Evolutionary conservation across 208 protist species (phyloP).

Genomic region (Willaertia magna): DNA sequence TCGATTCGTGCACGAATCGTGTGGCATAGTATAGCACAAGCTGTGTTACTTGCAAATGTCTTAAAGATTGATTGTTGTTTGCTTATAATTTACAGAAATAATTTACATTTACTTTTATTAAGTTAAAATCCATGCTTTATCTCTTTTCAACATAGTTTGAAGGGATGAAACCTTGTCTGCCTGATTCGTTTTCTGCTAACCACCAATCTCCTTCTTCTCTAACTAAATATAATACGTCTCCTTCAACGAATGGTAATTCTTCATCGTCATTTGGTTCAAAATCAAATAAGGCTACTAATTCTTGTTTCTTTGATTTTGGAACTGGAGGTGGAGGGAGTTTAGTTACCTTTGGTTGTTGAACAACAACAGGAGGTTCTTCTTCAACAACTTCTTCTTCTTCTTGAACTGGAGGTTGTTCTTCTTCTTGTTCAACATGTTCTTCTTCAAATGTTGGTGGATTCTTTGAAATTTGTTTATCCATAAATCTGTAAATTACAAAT

Average conservation of each 20-base stretch:
- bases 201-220: neutral
- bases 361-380: neutral
- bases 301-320: neutral
- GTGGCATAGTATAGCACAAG: too few species aligned
- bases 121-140: too few species aligned
- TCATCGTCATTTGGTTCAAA: neutral
- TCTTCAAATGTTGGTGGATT: too few species aligned
- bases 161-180: neutral
- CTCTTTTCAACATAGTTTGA: neutral
- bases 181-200: neutral
- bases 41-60: too few species aligned
- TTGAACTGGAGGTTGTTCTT: neutral
- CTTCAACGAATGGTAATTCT: neutral
- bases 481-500: neutral
- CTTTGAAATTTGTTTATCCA: neutral
- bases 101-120: too few species aligned
- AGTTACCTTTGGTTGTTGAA: neutral
- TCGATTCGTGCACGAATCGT: too few species aligned
- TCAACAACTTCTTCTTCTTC: neutral
- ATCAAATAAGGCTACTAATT: neutral
- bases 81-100: too few species aligned
- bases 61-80: too few species aligned
- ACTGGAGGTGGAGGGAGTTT: constrained; percentile 6
- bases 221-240: neutral
- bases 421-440: neutral